These are phyloP conservation scores for Picea abies DNA, from an alignment of 83 land plant genomes.

Conservation along the genomic window DNA sequence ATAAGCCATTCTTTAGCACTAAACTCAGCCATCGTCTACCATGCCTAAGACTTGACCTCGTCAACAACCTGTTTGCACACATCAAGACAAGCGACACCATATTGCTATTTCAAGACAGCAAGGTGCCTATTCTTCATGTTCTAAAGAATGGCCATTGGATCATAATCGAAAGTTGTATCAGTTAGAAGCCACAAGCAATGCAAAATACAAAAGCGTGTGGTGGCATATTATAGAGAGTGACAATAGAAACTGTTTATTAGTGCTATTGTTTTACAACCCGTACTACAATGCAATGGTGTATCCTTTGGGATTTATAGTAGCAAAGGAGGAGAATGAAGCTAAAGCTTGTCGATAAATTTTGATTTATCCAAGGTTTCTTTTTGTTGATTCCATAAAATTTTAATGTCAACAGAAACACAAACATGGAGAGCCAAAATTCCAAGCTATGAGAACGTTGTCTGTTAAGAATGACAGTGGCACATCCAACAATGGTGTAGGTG, in stretches of 20 bases:
- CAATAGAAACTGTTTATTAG: slow-evolving; percentile 34
- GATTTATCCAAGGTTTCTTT: background rate
- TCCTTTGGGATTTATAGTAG: slow-evolving; percentile 12
- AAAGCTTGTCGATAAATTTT: background rate
- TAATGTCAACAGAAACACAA: background rate
- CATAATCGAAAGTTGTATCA: slow-evolving; percentile 43
- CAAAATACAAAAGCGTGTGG: slow-evolving; percentile 36
- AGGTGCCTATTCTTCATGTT: slow-evolving; percentile 30
- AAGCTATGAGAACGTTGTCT: background rate
- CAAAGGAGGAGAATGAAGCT: too few species aligned
- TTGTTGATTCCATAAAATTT: background rate
- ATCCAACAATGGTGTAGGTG: too few species aligned
- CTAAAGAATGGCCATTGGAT: slow-evolving; percentile 40
- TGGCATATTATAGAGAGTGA: slow-evolving; percentile 19
- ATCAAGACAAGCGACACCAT: slow-evolving; percentile 41
- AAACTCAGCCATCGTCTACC: slow-evolving; percentile 32
- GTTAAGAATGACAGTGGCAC: too few species aligned
- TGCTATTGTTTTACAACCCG: slow-evolving; percentile 65
- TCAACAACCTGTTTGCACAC: slow-evolving; percentile 27
- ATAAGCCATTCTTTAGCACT: slow-evolving; percentile 30
- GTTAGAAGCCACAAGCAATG: slow-evolving; percentile 39
- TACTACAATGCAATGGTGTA: slow-evolving; percentile 40
- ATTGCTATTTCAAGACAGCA: slow-evolving; percentile 37
- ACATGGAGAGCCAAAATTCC: background rate
- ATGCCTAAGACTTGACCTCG: slow-evolving; percentile 24